Conservation (phyloP, 306 rosid species). For the Trifolium repens region DNA sequence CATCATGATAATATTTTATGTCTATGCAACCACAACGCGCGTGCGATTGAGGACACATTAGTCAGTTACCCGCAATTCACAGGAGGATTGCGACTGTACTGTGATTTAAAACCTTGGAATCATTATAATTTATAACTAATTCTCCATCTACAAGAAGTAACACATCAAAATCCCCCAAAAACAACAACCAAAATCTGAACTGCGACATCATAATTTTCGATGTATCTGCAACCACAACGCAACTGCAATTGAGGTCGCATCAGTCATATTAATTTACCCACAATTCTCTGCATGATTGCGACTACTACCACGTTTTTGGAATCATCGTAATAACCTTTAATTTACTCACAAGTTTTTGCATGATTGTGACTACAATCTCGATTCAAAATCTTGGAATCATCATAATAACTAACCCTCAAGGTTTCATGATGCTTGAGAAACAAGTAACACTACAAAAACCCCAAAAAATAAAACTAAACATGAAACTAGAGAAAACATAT, state of each 20-base stretch:
- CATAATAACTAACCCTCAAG: neutral
- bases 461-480: neutral
- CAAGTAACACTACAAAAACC: neutral
- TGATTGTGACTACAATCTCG: neutral
- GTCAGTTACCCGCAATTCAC: neutral
- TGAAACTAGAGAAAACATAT: neutral
- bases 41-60: neutral
- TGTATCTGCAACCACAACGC: neutral
- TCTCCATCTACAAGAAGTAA: neutral
- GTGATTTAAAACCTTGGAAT: neutral
- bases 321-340: neutral
- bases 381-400: neutral
- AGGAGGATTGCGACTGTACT: neutral
- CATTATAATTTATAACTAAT: neutral
- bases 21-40: neutral
- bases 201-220: neutral
- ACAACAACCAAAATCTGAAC: neutral
- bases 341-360: no score
- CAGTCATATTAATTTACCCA: neutral
- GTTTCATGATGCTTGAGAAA: neutral
- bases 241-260: neutral
- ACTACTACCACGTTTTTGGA: neutral
- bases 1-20: neutral
- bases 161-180: neutral
- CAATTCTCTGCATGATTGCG: neutral